These are phyloP conservation scores for Tylopilus sp. DNA, from an alignment of 768 basidiomycete species.

Conservation along the genomic window DNA sequence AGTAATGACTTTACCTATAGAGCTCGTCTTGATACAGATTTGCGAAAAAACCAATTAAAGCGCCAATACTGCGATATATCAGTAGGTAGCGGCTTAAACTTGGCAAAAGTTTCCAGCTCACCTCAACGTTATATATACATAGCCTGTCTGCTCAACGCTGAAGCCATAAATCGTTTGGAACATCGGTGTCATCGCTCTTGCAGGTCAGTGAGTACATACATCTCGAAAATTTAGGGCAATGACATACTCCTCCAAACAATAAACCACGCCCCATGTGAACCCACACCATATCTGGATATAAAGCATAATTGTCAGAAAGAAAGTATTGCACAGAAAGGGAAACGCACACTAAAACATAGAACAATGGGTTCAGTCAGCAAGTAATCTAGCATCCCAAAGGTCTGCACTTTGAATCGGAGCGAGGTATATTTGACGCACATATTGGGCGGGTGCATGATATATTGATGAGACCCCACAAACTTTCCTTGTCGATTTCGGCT, in stretches of 20 bases:
- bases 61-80: conserved; percentile 42
- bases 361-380: conserved; percentile 61
- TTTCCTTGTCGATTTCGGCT: conserved; percentile 58
- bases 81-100: neutral
- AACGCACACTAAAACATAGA: conserved; percentile 61
- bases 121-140: conserved; percentile 53
- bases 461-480: conserved; percentile 54
- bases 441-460: conserved; percentile 68
- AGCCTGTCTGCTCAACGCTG: conserved; percentile 54
- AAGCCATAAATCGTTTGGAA: conserved; percentile 60
- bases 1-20: conserved; percentile 36
- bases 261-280: conserved; percentile 74
- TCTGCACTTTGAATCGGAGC: neutral
- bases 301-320: neutral
- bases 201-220: neutral
- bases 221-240: neutral
- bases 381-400: conserved; percentile 11
- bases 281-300: conserved; percentile 55
- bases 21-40: conserved; percentile 48
- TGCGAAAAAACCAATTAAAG: conserved; percentile 40
- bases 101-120: conserved; percentile 26
- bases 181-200: conserved; percentile 51
- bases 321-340: neutral
- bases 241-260: conserved; percentile 55
- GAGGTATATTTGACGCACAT: conserved; percentile 40